Percentiles rank a stretch among this genome's conserved stretches.
Conservation (phyloP, 1,284 basidiomycete genomes). For the Ustilago curta region DNA sequence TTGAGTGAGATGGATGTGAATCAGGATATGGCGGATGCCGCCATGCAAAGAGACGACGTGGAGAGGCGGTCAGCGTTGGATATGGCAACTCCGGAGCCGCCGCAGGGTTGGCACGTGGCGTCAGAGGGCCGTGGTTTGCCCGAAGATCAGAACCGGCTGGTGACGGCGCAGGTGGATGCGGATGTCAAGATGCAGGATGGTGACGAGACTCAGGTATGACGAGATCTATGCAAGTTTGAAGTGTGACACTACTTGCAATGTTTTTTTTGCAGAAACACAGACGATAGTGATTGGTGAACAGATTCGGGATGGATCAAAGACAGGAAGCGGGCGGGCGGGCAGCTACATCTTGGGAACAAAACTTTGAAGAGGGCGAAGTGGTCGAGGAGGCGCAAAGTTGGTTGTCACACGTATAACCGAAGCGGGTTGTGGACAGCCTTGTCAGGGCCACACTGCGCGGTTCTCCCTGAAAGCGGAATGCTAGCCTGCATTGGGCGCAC, state of each 20-base stretch:
- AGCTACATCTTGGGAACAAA: too few species aligned
- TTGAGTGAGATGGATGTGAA: conserved; percentile 6
- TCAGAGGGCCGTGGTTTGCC: not conserved
- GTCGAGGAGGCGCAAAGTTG: too few species aligned
- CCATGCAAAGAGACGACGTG: not conserved
- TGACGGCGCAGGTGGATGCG: not conserved
- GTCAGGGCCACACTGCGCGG: too few species aligned
- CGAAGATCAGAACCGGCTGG: conserved; percentile 1
- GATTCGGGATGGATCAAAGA: too few species aligned
- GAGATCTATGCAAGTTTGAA: too few species aligned
- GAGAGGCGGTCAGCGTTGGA: not conserved
- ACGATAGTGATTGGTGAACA: too few species aligned
- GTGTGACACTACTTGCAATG: not conserved
- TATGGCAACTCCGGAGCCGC: not conserved
- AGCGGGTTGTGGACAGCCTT: too few species aligned
- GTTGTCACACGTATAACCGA: too few species aligned
- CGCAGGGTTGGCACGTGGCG: not conserved
- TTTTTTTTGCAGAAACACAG: not conserved
- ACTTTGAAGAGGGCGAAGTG: too few species aligned
- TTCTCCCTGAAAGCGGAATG: too few species aligned
- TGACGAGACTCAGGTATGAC: not conserved
- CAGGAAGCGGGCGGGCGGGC: too few species aligned
- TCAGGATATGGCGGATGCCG: not conserved
- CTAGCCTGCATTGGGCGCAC: too few species aligned
- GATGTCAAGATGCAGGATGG: conserved; percentile 13